Percentiles rank a stretch among this genome's conserved stretches.
phyloP scores from a whole-genome alignment of 2,329 filamentous ascomycete genomes.

The Alternaria arborescens region DNA sequence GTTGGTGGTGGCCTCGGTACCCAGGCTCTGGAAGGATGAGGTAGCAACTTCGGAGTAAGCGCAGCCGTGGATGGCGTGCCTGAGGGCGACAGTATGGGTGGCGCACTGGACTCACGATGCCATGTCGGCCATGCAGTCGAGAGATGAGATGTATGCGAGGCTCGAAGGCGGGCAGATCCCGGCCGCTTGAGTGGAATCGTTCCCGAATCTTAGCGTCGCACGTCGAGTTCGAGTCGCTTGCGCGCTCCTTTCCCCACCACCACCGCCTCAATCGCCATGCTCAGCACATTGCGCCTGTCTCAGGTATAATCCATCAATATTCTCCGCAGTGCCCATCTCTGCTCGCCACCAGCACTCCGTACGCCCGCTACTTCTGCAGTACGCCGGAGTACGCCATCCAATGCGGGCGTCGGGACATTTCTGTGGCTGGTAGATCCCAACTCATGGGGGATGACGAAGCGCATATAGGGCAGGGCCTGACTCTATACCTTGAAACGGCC shows the following conservation, averaged over 20 bases:
- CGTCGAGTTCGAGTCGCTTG: constrained; percentile 10
- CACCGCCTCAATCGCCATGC: constrained; percentile 7
- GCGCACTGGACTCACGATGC: constrained; percentile 14
- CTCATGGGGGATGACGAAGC: constrained; percentile 45
- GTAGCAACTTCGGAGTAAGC: constrained; percentile 9
- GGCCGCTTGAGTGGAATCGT: constrained; percentile 20
- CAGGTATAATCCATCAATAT: constrained; percentile 26
- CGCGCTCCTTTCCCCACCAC: constrained; percentile 20
- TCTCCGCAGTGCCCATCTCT: constrained; percentile 24
- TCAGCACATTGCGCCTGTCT: constrained; percentile 17
- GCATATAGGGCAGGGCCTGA: constrained; percentile 49
- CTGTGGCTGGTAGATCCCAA: constrained; percentile 49
- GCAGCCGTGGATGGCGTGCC: constrained; percentile 13
- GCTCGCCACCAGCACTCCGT: constrained; percentile 35
- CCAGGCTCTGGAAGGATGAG: neutral
- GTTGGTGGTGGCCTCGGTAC: constrained; percentile 2
- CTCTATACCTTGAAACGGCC: constrained; percentile 53
- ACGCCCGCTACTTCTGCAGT: constrained; percentile 37
- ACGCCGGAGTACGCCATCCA: constrained; percentile 42
- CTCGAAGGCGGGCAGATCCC: constrained; percentile 40
- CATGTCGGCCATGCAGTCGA: constrained; percentile 36
- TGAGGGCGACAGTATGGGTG: constrained; percentile 6
- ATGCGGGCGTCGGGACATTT: constrained; percentile 39
- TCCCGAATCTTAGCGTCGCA: constrained; percentile 21
- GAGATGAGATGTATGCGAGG: constrained; percentile 37